A percentile compares a stretch with the other conserved stretches of the same genome.
Conservation (phyloP, 1,284 basidiomycete genomes). For the Ceratobasidium sp. region DNA sequence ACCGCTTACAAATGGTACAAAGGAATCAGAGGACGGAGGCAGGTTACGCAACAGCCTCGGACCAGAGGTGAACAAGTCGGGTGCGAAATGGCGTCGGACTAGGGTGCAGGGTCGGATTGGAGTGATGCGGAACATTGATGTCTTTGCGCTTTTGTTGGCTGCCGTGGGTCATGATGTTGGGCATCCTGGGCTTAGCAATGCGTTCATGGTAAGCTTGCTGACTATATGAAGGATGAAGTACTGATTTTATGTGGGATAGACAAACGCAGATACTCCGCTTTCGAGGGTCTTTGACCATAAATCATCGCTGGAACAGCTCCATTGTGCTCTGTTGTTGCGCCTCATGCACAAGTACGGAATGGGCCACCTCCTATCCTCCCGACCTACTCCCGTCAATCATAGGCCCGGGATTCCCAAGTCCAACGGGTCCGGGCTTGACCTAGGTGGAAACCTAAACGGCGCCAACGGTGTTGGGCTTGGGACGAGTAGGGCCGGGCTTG, state of each 20-base stretch:
- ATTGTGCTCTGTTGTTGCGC: conserved; percentile 84
- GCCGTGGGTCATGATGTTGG: conserved; percentile 96
- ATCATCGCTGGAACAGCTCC: conserved; percentile 93
- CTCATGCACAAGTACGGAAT: conserved; percentile 87
- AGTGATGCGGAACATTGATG: conserved; percentile 73
- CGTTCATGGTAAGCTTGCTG: conserved; percentile 80
- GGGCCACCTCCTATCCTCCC: conserved; percentile 60
- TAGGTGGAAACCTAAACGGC: conserved; percentile 57
- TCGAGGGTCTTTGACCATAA: conserved; percentile 89
- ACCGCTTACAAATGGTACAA: not conserved
- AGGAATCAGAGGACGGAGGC: not conserved
- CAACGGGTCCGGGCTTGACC: conserved; percentile 29
- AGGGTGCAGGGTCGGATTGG: conserved; percentile 53
- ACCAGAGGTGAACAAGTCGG: conserved; percentile 45
- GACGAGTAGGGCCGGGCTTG: conserved; percentile 57
- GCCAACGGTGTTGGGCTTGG: conserved; percentile 52
- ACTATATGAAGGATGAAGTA: not conserved
- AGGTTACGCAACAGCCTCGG: conserved; percentile 48
- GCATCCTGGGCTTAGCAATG: conserved; percentile 91
- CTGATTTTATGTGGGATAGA: conserved; percentile 63
- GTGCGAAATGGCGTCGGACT: conserved; percentile 46
- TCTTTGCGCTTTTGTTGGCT: conserved; percentile 86
- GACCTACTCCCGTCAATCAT: not conserved
- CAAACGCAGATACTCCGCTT: conserved; percentile 90
- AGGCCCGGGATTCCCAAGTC: conserved; percentile 21